A percentile compares a stretch with the other conserved stretches of the same genome.
Evolutionary conservation across 176 grass and related monocot species (phyloP).

Genomic region (maize (Zea mays)): DNA sequence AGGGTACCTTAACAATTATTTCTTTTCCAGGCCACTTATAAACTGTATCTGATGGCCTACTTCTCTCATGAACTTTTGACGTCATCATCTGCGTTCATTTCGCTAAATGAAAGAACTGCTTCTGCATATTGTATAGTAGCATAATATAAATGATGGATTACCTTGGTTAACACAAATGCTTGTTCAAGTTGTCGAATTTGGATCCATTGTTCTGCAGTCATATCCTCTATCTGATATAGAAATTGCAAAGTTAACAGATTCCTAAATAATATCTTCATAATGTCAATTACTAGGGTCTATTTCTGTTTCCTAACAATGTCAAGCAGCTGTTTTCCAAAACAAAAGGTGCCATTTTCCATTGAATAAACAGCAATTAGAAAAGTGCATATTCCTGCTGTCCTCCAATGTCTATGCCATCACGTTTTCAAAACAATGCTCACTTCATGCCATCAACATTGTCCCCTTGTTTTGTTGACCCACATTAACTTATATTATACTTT

Average conservation of each 20-base stretch:
- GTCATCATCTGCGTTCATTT: slow-evolving; percentile 71
- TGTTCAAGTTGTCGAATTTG: slow-evolving; percentile 89
- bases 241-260: slow-evolving; percentile 31
- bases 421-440: background rate
- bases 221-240: slow-evolving; percentile 72
- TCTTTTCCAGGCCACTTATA: slow-evolving; percentile 44
- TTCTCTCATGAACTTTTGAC: slow-evolving; percentile 61
- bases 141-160: slow-evolving; percentile 45
- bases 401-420: background rate
- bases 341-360: background rate
- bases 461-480: background rate
- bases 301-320: slow-evolving; percentile 8
- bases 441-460: background rate
- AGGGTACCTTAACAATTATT: slow-evolving; percentile 39
- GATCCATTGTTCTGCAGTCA: slow-evolving; percentile 91
- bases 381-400: background rate
- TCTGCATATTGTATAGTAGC: slow-evolving; percentile 16
- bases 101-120: slow-evolving; percentile 32
- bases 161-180: slow-evolving; percentile 86
- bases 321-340: slow-evolving; percentile 7
- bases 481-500: background rate
- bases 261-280: slow-evolving; percentile 3
- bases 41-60: slow-evolving; percentile 9
- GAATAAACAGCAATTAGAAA: background rate
- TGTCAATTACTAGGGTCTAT: background rate